Evolutionary conservation across 495 filamentous ascomycete genomes (phyloP).

Genomic region (Annulohypoxylon bovei): DNA sequence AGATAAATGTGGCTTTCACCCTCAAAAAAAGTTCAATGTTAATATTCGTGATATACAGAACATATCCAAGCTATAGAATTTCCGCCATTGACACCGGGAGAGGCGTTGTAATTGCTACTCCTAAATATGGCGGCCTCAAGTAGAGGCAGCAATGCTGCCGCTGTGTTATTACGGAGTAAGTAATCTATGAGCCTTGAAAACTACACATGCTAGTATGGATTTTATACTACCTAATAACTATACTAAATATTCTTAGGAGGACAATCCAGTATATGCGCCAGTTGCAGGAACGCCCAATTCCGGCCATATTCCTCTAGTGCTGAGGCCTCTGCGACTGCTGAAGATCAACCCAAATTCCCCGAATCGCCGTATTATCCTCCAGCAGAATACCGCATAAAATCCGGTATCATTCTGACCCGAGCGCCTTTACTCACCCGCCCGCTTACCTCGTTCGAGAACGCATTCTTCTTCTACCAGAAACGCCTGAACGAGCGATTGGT

Average conservation of each 20-base stretch:
- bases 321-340: constrained; percentile 29
- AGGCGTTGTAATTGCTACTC: constrained; percentile 21
- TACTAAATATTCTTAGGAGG: constrained; percentile 31
- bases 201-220: neutral
- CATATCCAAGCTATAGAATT: constrained; percentile 19
- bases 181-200: constrained; percentile 10
- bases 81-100: constrained; percentile 32
- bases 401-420: constrained; percentile 85
- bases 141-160: constrained; percentile 56
- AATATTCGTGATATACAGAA: constrained; percentile 12
- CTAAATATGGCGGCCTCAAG: constrained; percentile 60
- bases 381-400: constrained; percentile 71
- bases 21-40: constrained; percentile 45
- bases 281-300: constrained; percentile 41
- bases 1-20: neutral
- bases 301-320: constrained; percentile 44
- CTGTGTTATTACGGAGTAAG: constrained; percentile 56
- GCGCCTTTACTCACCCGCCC: constrained; percentile 86
- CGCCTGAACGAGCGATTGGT: constrained; percentile 93
- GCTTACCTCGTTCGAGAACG: constrained; percentile 86
- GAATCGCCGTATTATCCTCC: constrained; percentile 42
- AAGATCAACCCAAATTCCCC: constrained; percentile 44
- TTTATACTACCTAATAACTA: constrained; percentile 3
- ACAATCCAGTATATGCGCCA: constrained; percentile 48
- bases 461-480: constrained; percentile 95